Conservation (phyloP, 768 basidiomycete species). For the Agaricus subrufescens region DNA sequence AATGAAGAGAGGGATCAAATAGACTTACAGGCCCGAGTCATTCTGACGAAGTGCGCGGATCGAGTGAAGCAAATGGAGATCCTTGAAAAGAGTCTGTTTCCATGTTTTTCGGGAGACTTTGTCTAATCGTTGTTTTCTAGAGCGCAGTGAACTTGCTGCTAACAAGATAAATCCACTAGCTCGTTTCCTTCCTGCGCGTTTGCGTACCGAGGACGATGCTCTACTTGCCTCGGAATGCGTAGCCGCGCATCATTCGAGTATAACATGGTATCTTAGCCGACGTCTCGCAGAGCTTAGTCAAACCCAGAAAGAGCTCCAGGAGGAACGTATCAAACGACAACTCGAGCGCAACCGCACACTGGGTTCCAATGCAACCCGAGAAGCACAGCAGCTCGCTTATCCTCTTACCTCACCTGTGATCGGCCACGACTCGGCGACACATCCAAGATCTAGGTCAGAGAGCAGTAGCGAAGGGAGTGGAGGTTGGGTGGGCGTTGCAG, state of each 20-base stretch:
- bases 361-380: conserved; percentile 72
- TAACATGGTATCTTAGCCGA: conserved; percentile 87
- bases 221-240: conserved; percentile 61
- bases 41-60: conserved; percentile 82
- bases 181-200: conserved; percentile 66
- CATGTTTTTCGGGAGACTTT: neutral
- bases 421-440: conserved; percentile 16
- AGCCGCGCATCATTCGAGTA: conserved; percentile 89
- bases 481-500: conserved; percentile 55
- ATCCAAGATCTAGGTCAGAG: conserved; percentile 27
- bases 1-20: conserved; percentile 96
- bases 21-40: conserved; percentile 85
- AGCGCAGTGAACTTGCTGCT: conserved; percentile 61
- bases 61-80: conserved; percentile 85
- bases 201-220: conserved; percentile 49
- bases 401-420: conserved; percentile 15
- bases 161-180: conserved; percentile 61
- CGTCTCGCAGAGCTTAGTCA: conserved; percentile 78
- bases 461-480: conserved; percentile 8
- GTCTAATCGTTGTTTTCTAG: conserved; percentile 30
- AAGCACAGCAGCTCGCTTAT: conserved; percentile 37
- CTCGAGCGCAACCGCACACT: conserved; percentile 79
- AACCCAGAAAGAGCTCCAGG: conserved; percentile 83
- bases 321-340: conserved; percentile 87
- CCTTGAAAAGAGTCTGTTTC: conserved; percentile 77